These are phyloP conservation scores for Flaveria bidentis DNA, from an alignment of 129 eudicot genomes.

Conservation along the genomic window DNA sequence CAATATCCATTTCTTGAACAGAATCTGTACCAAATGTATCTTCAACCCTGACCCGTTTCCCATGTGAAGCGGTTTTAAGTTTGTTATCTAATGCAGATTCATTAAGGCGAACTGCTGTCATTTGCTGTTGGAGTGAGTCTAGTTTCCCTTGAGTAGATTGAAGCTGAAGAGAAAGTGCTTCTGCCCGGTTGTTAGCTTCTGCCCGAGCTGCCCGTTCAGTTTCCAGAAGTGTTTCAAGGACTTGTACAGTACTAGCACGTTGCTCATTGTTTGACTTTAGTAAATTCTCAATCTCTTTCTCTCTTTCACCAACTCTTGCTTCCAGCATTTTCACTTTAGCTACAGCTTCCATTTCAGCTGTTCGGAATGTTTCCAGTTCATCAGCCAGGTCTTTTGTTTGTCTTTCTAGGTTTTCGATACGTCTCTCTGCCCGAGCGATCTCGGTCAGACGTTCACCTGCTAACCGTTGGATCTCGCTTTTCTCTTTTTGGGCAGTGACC, in stretches of 20 bases:
- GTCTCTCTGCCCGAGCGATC: constrained; percentile 81
- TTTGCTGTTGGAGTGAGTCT: constrained; percentile 74
- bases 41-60: constrained; percentile 70
- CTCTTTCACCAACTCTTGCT: constrained; percentile 73
- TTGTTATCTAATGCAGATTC: constrained; percentile 77
- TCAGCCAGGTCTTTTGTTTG: constrained; percentile 54
- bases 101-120: constrained; percentile 62
- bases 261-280: constrained; percentile 81
- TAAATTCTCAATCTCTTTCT: constrained; percentile 71
- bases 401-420: constrained; percentile 68
- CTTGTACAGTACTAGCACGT: constrained; percentile 71
- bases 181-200: constrained; percentile 84
- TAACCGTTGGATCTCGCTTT: constrained; percentile 52
- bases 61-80: constrained; percentile 74
- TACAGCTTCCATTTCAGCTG: constrained; percentile 72
- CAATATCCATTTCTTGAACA: constrained; percentile 57
- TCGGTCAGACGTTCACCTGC: constrained; percentile 75
- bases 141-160: constrained; percentile 85
- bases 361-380: constrained; percentile 50
- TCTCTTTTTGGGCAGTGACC: constrained; percentile 73
- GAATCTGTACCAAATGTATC: constrained; percentile 74
- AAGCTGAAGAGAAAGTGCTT: constrained; percentile 80
- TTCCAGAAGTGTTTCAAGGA: constrained; percentile 65
- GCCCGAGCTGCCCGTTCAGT: constrained; percentile 81
- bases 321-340: constrained; percentile 68